A percentile compares a stretch with the other conserved stretches of the same genome.
phyloP scores from a whole-genome alignment of 2,329 filamentous ascomycete genomes.

The Verticillium nonalfalfae region DNA sequence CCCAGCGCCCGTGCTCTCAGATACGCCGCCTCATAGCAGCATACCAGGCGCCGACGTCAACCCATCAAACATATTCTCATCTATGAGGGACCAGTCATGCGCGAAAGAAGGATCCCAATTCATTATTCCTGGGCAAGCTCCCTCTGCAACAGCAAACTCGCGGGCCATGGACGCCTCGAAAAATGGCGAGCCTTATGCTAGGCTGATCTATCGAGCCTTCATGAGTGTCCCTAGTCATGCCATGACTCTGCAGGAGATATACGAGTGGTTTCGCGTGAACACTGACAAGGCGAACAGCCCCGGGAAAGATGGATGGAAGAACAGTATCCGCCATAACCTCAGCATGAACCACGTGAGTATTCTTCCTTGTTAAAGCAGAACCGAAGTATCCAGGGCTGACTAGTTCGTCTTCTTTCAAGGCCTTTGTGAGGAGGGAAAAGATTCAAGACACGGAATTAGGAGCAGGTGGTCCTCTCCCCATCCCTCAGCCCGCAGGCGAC shows the following conservation, averaged over 20 bases:
- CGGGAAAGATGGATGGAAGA: constrained; percentile 73
- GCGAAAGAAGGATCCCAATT: background rate
- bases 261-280: constrained; percentile 80
- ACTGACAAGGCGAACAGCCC: constrained; percentile 66
- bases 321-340: constrained; percentile 90
- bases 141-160: background rate
- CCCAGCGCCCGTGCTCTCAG: background rate
- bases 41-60: background rate
- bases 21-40: background rate
- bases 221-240: constrained; percentile 58
- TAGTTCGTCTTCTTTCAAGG: constrained; percentile 16
- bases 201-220: constrained; percentile 72
- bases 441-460: constrained; percentile 27
- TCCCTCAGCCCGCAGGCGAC: constrained; percentile 36
- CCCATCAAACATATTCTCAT: background rate
- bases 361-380: too few relatives aligned
- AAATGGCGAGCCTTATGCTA: constrained; percentile 66
- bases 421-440: constrained; percentile 34
- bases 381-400: background rate
- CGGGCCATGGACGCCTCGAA: background rate
- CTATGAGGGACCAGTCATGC: background rate
- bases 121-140: background rate
- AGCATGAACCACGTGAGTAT: constrained; percentile 82
- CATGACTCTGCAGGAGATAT: constrained; percentile 81
- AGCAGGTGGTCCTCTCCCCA: constrained; percentile 21